Base-by-base conservation (phyloP, 257 asterid species). In the Ilex aquifolium region DNA sequence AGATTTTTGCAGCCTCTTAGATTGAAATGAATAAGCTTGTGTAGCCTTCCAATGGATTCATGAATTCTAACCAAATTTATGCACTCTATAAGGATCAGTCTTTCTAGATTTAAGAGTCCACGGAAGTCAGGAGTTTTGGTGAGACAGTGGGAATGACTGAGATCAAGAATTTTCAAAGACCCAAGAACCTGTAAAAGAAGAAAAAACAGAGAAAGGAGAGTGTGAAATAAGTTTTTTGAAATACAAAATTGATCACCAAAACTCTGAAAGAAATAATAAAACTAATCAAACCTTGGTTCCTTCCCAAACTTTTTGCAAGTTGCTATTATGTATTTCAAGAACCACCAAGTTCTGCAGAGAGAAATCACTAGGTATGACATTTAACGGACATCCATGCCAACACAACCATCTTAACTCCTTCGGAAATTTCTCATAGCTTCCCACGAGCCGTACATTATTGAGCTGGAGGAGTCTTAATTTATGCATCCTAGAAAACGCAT, bases 241-340 rank as follows among this genome's bases (percentile, higher is more conserved):
- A 50, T 11, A 13, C 56, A 42, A 11, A 42, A 11, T 42, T 42
- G 7, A 42, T 7, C 7, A 42, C 48, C 12, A 42, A 42, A 42
- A 42, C 2, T 6, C 7, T 7, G 48, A 6, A 14, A 50, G 13
- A n/a, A 50, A 13, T 21, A 21, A 21, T 21, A 21, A 21, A 21
- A 21, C 27, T 21, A 21, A 21, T 21, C 48, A 48, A 46, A 66
- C 71, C 64, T 58, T 66, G 36, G 57, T 55, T 58, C 71, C 71
- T 21, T 58, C 59, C 71, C 71, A 66, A 30, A 61, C 49, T 66
- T 57, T 64, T 3, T 58, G 53, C 52, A 66, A 46, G 65, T 51
- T 66, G 71, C 64, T 57, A 49, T 66, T 15, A 3, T 31, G 61
- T 59, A 66, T 58, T 58, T 66, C 71, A 48, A 66, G 71, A 59